Conservation (phyloP, 2,329 filamentous ascomycete species). For the Arthrobotrys pseudoclavata region DNA sequence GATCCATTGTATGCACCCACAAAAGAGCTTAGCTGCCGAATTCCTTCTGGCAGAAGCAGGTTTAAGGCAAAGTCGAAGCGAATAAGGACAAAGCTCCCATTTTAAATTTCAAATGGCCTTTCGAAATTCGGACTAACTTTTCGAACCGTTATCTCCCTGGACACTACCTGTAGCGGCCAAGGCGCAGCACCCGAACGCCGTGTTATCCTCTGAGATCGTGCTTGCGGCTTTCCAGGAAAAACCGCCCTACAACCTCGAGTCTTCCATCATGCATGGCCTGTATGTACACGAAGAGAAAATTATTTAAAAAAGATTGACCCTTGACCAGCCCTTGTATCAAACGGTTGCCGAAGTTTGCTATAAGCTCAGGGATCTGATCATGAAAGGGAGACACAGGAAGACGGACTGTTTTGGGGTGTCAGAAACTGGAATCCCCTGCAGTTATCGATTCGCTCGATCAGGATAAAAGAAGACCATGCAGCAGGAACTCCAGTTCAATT, state of each 20-base stretch:
- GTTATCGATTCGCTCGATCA: conserved; percentile 40
- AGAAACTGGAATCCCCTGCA: conserved; percentile 35
- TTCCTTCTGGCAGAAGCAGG: conserved; percentile 48
- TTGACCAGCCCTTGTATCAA: conserved; percentile 41
- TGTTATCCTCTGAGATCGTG: conserved; percentile 28
- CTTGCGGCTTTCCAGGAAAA: conserved; percentile 38
- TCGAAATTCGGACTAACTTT: conserved; percentile 34
- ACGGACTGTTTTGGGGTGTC: conserved; percentile 40
- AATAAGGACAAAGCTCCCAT: conserved; percentile 34
- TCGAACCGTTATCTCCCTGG: conserved; percentile 24
- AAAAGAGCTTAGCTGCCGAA: conserved; percentile 45
- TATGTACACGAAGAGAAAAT: conserved; percentile 20
- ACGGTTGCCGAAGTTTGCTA: conserved; percentile 47
- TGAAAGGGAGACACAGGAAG: conserved; percentile 32
- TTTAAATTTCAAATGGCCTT: conserved; percentile 42
- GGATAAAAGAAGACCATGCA: conserved; percentile 51
- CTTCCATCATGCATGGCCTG: conserved; percentile 28
- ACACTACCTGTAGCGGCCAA: conserved; percentile 38
- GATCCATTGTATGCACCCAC: conserved; percentile 41
- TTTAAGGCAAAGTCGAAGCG: conserved; percentile 36
- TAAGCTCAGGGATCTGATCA: conserved; percentile 27
- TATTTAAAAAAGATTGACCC: conserved; percentile 25
- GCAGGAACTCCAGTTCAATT: conserved; percentile 45
- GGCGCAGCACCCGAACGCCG: conserved; percentile 46
- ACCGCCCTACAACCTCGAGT: conserved; percentile 31